Conservation (phyloP, 495 filamentous ascomycete species). For the Cercophora scortea region DNA sequence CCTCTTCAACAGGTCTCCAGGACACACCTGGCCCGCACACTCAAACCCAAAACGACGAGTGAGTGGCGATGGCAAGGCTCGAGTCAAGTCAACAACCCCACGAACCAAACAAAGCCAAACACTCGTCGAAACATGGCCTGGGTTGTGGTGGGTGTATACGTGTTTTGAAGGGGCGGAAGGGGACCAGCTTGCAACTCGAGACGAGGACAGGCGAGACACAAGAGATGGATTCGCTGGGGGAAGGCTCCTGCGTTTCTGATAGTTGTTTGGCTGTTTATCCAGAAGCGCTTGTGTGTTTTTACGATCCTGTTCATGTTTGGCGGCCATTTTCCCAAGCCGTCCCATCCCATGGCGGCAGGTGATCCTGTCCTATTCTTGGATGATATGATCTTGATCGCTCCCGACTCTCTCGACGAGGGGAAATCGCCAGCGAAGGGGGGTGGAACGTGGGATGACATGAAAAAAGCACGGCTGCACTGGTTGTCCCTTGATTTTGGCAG, state of each 20-base stretch:
- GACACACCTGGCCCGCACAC: background rate
- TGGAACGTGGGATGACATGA: too few species aligned
- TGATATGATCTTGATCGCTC: too few species aligned
- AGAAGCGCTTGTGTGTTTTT: conserved; percentile 2
- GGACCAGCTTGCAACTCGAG: conserved; percentile 1
- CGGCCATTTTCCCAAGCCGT: conserved; percentile 15
- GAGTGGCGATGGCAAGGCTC: background rate
- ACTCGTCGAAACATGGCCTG: conserved; percentile 6
- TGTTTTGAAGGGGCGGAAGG: background rate
- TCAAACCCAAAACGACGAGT: background rate
- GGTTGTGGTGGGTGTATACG: background rate
- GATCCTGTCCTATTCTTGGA: too few species aligned
- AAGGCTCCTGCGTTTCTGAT: conserved; percentile 15
- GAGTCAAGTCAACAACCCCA: background rate
- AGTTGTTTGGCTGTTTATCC: conserved; percentile 14
- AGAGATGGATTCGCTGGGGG: background rate
- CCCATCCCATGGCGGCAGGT: too few species aligned
- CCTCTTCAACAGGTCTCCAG: background rate
- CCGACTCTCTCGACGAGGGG: too few species aligned
- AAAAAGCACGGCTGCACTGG: too few species aligned
- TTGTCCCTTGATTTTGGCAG: too few species aligned
- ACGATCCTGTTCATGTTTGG: conserved; percentile 11
- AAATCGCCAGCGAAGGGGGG: too few species aligned
- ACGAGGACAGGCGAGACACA: background rate
- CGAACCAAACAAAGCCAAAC: conserved; percentile 4